Base-by-base conservation (phyloP, 148 eudicot genomes). In the Gaultheria prostrata region DNA sequence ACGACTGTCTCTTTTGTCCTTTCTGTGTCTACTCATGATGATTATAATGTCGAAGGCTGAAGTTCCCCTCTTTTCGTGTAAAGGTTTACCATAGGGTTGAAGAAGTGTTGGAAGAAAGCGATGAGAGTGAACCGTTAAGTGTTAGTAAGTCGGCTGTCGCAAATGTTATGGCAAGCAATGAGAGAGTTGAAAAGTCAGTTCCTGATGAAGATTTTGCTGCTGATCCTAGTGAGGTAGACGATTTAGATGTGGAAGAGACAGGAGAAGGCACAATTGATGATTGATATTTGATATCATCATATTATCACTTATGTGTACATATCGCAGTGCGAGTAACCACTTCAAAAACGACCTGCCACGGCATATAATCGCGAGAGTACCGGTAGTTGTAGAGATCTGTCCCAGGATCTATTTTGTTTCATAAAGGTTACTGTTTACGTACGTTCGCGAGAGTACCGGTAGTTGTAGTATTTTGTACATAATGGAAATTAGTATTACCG, bases 61-160 rank as follows among this genome's bases (percentile, higher is more conserved):
- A 67, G 0, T 70, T 53, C 35, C n/a, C 43, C 50, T n/a, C 48
- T 15, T 82, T 46, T 48, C 24, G 21, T 85, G 8, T 74, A 43
- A 82, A 91, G 93, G 93, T 86, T 69, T 91, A 91, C 79, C 87
- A 88, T 57, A 87, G 88, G 82, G 89, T 91, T 78, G 90, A 91
- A 79, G 93, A 89, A 79, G 70, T 46, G 28, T 15, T 78, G 51
- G 80, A 81, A 78, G 83, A 87, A 67, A 72, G 8, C 18, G 24
- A 85, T 0, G 39, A 82, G 9, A 46, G 43, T 17, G 57, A 78
- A 21, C 30, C 33, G 6, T 50, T 6, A 7, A 67, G 35, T 28
- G 45, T 49, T 43, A 48, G 26, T 63, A 82, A 78, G 53, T 63
- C 43, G 49, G 79, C 51, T 50, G 48, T 69, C 32, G 14, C 78